Percentiles rank a stretch among this genome's conserved stretches.
phyloP scores from a whole-genome alignment of 140 eudicot genomes.

The Oenanthe javanica region DNA sequence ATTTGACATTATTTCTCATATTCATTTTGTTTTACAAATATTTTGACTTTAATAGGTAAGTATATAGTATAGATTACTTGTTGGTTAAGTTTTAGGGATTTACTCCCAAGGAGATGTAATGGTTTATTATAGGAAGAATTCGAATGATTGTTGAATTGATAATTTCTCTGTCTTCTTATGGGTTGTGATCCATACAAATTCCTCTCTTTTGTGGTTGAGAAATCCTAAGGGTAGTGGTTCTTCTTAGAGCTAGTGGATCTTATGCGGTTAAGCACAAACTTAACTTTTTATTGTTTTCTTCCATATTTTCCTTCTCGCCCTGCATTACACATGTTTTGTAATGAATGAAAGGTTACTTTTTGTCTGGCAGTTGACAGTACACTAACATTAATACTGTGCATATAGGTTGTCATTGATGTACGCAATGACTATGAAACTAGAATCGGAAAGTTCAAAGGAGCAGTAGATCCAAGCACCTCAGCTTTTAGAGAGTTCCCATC shows the following conservation, averaged over 20 bases:
- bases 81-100: background rate
- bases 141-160: background rate
- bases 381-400: background rate
- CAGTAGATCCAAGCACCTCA: conserved; percentile 78
- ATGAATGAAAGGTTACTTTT: background rate
- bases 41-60: no score
- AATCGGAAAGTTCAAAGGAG: conserved; percentile 87
- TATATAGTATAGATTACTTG: no score
- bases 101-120: background rate
- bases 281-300: background rate
- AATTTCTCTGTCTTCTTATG: background rate
- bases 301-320: background rate
- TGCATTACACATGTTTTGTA: background rate
- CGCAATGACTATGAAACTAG: conserved; percentile 91
- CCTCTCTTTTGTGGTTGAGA: background rate
- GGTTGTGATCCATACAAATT: background rate
- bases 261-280: background rate
- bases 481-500: conserved; percentile 88
- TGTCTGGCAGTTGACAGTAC: background rate
- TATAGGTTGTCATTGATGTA: conserved; percentile 93
- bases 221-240: background rate
- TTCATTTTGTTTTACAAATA: background rate
- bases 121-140: background rate
- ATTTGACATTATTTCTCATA: conserved; percentile 6
- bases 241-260: background rate